phyloP scores from a whole-genome alignment of 768 basidiomycete genomes.

The Suillus plorans region DNA sequence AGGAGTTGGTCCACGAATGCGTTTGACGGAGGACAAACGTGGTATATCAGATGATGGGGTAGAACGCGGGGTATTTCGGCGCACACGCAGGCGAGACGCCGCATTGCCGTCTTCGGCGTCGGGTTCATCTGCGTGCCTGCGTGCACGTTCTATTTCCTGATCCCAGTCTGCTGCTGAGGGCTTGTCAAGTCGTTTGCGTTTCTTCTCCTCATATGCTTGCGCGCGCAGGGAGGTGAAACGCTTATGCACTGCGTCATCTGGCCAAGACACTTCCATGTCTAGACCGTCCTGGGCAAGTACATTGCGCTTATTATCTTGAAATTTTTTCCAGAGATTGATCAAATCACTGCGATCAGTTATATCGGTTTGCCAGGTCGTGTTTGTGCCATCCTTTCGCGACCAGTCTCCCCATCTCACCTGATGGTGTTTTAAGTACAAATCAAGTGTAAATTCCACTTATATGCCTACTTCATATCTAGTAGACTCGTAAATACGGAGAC shows the following conservation, averaged over 20 bases:
- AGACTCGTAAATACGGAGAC: constrained; percentile 9
- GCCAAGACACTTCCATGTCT: constrained; percentile 40
- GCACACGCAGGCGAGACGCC: constrained; percentile 3
- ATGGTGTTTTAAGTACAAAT: not conserved
- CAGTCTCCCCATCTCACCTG: constrained; percentile 56
- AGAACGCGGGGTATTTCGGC: constrained; percentile 1
- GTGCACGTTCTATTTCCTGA: constrained; percentile 22
- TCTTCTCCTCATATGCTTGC: constrained; percentile 49
- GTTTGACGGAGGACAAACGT: not conserved
- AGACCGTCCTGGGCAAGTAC: constrained; percentile 29
- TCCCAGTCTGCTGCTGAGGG: constrained; percentile 25
- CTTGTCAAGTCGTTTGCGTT: constrained; percentile 16
- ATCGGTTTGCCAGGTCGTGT: constrained; percentile 50
- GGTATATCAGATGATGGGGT: not conserved
- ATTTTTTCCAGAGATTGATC: constrained; percentile 34
- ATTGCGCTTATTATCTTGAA: constrained; percentile 31
- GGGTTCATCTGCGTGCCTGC: constrained; percentile 23
- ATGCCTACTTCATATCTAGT: constrained; percentile 32
- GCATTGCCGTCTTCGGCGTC: constrained; percentile 23
- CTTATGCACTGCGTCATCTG: constrained; percentile 43
- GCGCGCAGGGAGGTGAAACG: constrained; percentile 41
- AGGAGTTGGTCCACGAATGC: not conserved
- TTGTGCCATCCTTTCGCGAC: constrained; percentile 51
- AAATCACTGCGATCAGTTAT: constrained; percentile 18
- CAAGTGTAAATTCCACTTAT: not conserved